These are phyloP conservation scores for Zymoseptoria ardabiliae DNA, from an alignment of 2,329 filamentous ascomycete genomes.

Conservation along the genomic window DNA sequence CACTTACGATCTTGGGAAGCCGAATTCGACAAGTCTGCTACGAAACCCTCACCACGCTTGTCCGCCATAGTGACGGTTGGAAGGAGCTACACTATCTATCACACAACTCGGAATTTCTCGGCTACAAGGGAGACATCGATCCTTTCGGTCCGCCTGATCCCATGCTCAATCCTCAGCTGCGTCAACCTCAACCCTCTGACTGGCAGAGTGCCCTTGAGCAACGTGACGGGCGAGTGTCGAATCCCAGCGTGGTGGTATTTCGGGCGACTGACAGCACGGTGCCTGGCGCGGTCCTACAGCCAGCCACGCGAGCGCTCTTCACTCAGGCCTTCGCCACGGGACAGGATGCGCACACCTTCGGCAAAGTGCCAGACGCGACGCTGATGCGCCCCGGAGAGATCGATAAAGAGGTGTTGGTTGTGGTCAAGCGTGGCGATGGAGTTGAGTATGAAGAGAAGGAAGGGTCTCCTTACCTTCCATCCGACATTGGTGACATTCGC, in stretches of 20 bases:
- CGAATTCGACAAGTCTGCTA: background rate
- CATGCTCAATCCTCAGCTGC: background rate
- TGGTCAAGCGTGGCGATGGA: constrained; percentile 8
- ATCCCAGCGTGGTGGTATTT: constrained; percentile 5
- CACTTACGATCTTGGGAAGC: constrained; percentile 4
- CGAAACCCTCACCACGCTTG: constrained; percentile 4
- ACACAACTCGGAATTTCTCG: constrained; percentile 5
- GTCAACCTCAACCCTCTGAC: constrained; percentile 2
- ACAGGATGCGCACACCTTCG: background rate
- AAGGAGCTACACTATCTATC: constrained; percentile 5
- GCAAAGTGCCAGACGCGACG: background rate
- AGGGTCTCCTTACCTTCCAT: background rate
- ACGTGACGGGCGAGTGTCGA: constrained; percentile 3
- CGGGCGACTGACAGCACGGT: constrained; percentile 3
- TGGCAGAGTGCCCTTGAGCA: constrained; percentile 6
- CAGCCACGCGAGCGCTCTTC: constrained; percentile 1
- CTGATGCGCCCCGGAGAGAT: constrained; percentile 7
- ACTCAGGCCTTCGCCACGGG: constrained; percentile 1
- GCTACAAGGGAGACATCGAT: background rate
- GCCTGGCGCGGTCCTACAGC: constrained; percentile 2
- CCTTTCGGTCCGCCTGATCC: background rate
- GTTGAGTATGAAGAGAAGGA: constrained; percentile 7
- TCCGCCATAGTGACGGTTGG: constrained; percentile 5
- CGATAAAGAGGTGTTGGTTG: constrained; percentile 9
- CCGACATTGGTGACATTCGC: constrained; percentile 3